These are phyloP conservation scores for Russula sp. DNA, from an alignment of 768 basidiomycete genomes.

Conservation along the genomic window DNA sequence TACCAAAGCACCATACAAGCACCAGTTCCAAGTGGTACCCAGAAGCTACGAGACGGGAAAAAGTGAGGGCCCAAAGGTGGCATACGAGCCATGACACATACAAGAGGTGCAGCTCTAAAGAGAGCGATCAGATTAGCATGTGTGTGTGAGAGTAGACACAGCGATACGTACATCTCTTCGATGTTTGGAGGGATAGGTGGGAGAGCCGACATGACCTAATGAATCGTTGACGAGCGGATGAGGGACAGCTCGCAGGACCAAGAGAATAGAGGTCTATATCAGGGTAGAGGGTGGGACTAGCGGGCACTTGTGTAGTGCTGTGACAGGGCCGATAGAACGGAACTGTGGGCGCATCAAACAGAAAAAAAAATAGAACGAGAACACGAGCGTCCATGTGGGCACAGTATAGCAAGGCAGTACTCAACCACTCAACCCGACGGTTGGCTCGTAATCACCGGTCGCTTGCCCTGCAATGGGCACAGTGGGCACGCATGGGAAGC, in stretches of 20 bases:
- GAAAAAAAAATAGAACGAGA: neutral
- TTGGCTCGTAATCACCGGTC: too few species aligned
- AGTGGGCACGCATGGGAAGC: too few species aligned
- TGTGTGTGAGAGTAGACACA: neutral
- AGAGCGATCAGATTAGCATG: neutral
- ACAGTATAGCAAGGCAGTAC: neutral
- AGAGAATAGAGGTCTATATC: neutral
- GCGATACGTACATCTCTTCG: neutral
- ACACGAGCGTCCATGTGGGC: neutral
- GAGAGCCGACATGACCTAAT: neutral
- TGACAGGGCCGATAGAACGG: neutral
- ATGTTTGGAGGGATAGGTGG: neutral
- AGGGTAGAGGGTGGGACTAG: neutral
- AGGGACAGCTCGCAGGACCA: neutral
- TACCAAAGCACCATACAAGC: slow-evolving; percentile 28
- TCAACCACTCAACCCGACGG: too few species aligned
- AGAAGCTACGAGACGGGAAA: neutral
- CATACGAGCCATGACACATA: neutral
- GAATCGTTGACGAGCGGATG: neutral
- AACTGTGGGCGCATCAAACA: neutral
- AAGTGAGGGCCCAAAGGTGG: neutral
- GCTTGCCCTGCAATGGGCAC: too few species aligned
- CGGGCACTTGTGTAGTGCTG: neutral
- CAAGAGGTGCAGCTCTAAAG: slow-evolving; percentile 8
- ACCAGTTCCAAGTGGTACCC: slow-evolving; percentile 25